Evolutionary conservation across 2,329 filamentous ascomycete species (phyloP).

Genomic region (Diaporthe sp.): DNA sequence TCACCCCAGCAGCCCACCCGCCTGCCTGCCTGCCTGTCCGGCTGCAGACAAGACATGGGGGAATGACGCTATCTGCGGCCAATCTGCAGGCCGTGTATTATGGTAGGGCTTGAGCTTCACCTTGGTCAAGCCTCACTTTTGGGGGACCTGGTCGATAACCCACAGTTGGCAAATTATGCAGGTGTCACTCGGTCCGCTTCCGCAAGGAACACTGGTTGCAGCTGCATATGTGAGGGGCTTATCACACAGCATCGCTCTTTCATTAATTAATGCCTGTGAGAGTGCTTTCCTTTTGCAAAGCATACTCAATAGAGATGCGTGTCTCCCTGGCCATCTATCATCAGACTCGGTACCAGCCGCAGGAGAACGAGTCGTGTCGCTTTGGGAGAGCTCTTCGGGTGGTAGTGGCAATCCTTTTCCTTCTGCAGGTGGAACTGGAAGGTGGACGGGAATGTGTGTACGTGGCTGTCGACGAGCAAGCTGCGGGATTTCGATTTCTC

Average conservation of each 20-base stretch:
- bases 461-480: constrained; percentile 17
- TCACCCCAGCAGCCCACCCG: constrained; percentile 4
- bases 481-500: neutral
- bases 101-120: constrained; percentile 16
- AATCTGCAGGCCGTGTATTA: constrained; percentile 20
- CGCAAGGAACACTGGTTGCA: constrained; percentile 28
- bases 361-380: neutral
- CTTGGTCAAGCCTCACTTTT: constrained; percentile 30
- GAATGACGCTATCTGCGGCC: constrained; percentile 31
- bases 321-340: neutral
- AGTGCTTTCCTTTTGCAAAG: neutral
- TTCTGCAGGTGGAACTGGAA: neutral
- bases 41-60: constrained; percentile 20
- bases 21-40: constrained; percentile 10
- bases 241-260: constrained; percentile 28
- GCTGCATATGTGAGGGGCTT: constrained; percentile 34
- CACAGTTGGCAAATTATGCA: constrained; percentile 34
- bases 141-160: constrained; percentile 14
- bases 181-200: constrained; percentile 36
- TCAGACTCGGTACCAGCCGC: constrained; percentile 14
- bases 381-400: constrained; percentile 2
- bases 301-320: neutral
- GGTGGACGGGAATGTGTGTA: neutral
- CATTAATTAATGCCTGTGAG: constrained; percentile 16
- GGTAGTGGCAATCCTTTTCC: neutral